Evolutionary conservation across 2,329 filamentous ascomycete species (phyloP).

Genomic region (Paramyrothecium roridum): DNA sequence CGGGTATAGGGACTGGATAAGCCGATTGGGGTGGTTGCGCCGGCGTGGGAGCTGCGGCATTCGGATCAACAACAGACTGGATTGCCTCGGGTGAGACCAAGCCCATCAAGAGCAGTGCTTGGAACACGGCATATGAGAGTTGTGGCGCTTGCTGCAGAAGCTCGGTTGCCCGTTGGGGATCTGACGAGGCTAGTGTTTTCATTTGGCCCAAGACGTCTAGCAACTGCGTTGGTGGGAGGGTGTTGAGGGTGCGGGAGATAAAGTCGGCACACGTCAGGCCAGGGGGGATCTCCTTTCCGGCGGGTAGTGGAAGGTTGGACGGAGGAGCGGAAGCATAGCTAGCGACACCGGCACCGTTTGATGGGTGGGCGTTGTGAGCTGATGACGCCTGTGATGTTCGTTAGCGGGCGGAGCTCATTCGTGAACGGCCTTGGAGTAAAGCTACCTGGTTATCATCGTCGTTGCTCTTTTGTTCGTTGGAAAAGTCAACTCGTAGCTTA

Average conservation of each 20-base stretch:
- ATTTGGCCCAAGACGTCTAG: slow-evolving; percentile 93
- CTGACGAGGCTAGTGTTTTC: slow-evolving; percentile 81
- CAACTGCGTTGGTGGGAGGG: slow-evolving; percentile 81
- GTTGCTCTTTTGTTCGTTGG: slow-evolving; percentile 80
- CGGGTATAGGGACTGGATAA: slow-evolving; percentile 31
- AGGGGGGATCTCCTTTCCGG: slow-evolving; percentile 78
- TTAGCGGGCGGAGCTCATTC: not conserved
- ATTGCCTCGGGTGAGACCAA: slow-evolving; percentile 85
- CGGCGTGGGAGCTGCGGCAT: slow-evolving; percentile 34
- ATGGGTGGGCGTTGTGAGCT: slow-evolving; percentile 18
- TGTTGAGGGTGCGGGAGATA: slow-evolving; percentile 86
- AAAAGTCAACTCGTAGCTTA: slow-evolving; percentile 93
- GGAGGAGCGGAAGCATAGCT: slow-evolving; percentile 35
- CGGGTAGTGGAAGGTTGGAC: slow-evolving; percentile 74
- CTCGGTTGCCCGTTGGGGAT: slow-evolving; percentile 80
- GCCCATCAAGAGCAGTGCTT: slow-evolving; percentile 87
- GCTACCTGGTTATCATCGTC: slow-evolving; percentile 43
- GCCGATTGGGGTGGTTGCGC: slow-evolving; percentile 20
- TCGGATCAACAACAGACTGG: slow-evolving; percentile 70
- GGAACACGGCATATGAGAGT: slow-evolving; percentile 91
- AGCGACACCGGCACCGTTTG: slow-evolving; percentile 27
- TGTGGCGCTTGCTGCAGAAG: slow-evolving; percentile 87
- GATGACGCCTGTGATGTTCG: slow-evolving; percentile 1
- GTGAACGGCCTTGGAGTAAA: not conserved
- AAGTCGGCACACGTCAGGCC: slow-evolving; percentile 84